Evolutionary conservation across 257 asterid species (phyloP), one percentile per base, ranked within the genome.

Genomic region (Cynanchum wilfordii): DNA sequence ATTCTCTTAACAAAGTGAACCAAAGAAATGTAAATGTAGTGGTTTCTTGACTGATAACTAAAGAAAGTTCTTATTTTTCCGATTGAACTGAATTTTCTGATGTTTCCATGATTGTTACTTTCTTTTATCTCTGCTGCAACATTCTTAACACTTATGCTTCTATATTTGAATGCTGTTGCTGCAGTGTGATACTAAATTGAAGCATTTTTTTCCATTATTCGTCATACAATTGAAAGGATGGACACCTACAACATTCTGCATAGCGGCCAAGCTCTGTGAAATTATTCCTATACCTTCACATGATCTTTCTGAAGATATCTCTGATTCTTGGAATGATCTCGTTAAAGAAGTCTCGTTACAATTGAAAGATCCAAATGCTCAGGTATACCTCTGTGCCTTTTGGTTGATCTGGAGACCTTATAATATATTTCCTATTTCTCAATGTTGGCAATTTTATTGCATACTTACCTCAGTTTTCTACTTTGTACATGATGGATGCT

Each of bases 311-410:
- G 71, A 82, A 70, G 80, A 82, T 80, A 89, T 75, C 81, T 95
- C 96, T 73, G 85, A 83, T 11, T 52, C 85, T 20, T 92, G 97
- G 83, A 94, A 86, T 73, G 77, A 73, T 65, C 83, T 87, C 75
- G 84, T 92, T 51, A 25, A 82, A 7, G 97, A 88, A 84, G 96
- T 87, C 74, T 56, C 86, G 74, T 42, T 79, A 45, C 92, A 92
- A 78, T 79, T 95, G 90, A 85, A 87, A 82, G 96, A 92, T 84
- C 98, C 98, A 4, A 93, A 87, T 69, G 89, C 94, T 22, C 89
- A 86, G 96, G 99, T 90, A 85, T 67, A 13, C 24, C 24, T 52
- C 58, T 69, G 30, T 45, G 50, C 44, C 27, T n/a, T 36, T 13
- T 19, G 33, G 49, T 60, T 30, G 63, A 22, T 25, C 19, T 9